Conservation (phyloP, 2,329 filamentous ascomycete species). For the Arthrinium phaeospermum region DNA sequence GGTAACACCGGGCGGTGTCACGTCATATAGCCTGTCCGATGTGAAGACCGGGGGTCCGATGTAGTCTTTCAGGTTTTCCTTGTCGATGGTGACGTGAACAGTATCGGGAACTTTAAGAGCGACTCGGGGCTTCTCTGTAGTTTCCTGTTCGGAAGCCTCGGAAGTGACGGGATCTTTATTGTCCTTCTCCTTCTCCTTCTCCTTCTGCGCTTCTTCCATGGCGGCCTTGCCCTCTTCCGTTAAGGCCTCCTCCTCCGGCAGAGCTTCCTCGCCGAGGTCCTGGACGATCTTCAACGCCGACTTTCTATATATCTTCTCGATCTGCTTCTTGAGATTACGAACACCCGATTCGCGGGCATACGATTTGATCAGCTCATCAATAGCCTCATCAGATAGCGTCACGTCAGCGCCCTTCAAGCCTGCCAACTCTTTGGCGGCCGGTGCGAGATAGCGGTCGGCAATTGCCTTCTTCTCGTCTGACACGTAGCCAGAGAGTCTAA, state of each 20-base stretch:
- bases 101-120: slow-evolving; percentile 83
- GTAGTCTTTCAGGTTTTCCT: slow-evolving; percentile 93
- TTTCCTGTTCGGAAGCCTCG: slow-evolving; percentile 61
- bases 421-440: slow-evolving; percentile 91
- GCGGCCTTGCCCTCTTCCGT: slow-evolving; percentile 87
- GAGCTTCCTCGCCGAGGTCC: slow-evolving; percentile 83
- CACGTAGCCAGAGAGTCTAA: slow-evolving; percentile 94
- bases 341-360: slow-evolving; percentile 98
- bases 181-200: slow-evolving; percentile 58
- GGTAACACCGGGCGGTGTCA: slow-evolving; percentile 89
- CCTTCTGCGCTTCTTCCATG: slow-evolving; percentile 72
- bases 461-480: slow-evolving; percentile 99
- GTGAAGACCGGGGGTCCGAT: slow-evolving; percentile 96
- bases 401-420: slow-evolving; percentile 92
- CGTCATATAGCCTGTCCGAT: slow-evolving; percentile 92
- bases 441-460: slow-evolving; percentile 88
- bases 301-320: slow-evolving; percentile 98
- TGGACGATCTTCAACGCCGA: slow-evolving; percentile 96
- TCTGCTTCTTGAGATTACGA: slow-evolving; percentile 98
- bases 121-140: slow-evolving; percentile 74
- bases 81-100: slow-evolving; percentile 85
- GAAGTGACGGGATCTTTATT: slow-evolving; percentile 35
- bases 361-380: slow-evolving; percentile 96
- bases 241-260: slow-evolving; percentile 81
- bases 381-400: slow-evolving; percentile 82